Conservation (phyloP, 768 basidiomycete species). For the Albatrellus ellisii region DNA sequence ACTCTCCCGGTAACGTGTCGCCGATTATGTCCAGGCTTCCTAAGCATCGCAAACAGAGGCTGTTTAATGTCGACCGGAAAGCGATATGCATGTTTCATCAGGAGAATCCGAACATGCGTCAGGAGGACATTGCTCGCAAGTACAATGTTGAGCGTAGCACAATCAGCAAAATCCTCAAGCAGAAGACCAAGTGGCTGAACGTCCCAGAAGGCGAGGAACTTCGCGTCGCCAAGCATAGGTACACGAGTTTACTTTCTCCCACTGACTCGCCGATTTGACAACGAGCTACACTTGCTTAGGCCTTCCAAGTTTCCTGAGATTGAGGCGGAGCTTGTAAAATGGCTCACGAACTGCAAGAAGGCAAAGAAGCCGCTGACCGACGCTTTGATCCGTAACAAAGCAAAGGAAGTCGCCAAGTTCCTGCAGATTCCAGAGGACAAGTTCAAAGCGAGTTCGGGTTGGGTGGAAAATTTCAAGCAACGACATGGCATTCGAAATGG, state of each 20-base stretch:
- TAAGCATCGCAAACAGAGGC: conserved; percentile 59
- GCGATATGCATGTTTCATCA: conserved; percentile 58
- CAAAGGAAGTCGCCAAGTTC: conserved; percentile 46
- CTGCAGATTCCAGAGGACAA: conserved; percentile 49
- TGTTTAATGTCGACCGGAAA: conserved; percentile 64
- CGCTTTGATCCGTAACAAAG: conserved; percentile 47
- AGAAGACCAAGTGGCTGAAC: conserved; percentile 72
- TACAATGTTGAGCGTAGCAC: conserved; percentile 85
- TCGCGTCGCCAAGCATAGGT: conserved; percentile 62
- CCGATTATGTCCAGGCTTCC: conserved; percentile 10
- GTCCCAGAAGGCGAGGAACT: conserved; percentile 44
- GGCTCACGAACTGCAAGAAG: conserved; percentile 43
- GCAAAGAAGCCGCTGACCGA: conserved; percentile 46
- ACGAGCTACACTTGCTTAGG: conserved; percentile 23
- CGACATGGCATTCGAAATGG: conserved; percentile 67
- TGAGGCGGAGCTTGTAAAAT: conserved; percentile 48
- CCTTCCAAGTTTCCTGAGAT: conserved; percentile 74
- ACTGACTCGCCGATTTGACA: not conserved
- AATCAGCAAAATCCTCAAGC: conserved; percentile 85
- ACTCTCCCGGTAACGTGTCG: not conserved
- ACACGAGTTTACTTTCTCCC: conserved; percentile 11
- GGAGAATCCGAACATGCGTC: conserved; percentile 53
- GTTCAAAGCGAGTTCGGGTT: conserved; percentile 88
- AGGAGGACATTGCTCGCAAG: conserved; percentile 69
- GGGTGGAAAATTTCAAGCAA: conserved; percentile 88